These are phyloP conservation scores for Termitomyces sp. DNA, from an alignment of 768 basidiomycete genomes.

Conservation along the genomic window DNA sequence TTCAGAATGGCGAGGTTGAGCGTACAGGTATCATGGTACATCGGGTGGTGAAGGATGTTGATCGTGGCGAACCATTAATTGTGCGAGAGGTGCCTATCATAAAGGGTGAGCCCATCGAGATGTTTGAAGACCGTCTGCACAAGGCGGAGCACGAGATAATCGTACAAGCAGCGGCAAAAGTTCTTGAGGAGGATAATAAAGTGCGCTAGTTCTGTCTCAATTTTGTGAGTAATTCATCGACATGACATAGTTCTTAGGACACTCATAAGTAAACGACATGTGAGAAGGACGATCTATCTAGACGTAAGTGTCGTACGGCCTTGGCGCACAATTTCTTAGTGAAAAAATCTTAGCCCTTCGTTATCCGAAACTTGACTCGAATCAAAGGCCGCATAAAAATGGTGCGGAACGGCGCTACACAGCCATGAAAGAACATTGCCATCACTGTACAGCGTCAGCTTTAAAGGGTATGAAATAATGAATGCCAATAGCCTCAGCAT, in stretches of 20 bases:
- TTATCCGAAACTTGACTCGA: not conserved
- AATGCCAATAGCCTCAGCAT: not conserved
- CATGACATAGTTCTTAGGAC: not conserved
- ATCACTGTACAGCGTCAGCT: no score
- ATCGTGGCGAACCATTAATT: constrained; percentile 84
- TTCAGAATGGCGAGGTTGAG: constrained; percentile 72
- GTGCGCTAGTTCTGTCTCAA: not conserved
- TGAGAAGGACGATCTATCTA: not conserved
- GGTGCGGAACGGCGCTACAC: not conserved
- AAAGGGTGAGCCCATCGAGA: constrained; percentile 65
- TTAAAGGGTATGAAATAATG: not conserved
- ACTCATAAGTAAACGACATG: not conserved
- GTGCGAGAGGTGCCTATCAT: constrained; percentile 72
- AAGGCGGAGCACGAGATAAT: constrained; percentile 84
- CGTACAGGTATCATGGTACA: constrained; percentile 91
- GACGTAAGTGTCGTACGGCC: not conserved
- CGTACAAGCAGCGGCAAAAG: constrained; percentile 74
- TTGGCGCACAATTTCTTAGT: not conserved
- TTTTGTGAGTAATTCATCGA: not conserved
- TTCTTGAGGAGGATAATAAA: constrained; percentile 48
- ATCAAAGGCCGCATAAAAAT: not conserved
- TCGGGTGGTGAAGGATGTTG: constrained; percentile 88
- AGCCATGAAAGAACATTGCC: not conserved
- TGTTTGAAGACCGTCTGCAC: constrained; percentile 76
- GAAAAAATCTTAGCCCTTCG: not conserved